Evolutionary conservation across 805 yeast species (phyloP).

Genomic region (Blastobotrys americana): DNA sequence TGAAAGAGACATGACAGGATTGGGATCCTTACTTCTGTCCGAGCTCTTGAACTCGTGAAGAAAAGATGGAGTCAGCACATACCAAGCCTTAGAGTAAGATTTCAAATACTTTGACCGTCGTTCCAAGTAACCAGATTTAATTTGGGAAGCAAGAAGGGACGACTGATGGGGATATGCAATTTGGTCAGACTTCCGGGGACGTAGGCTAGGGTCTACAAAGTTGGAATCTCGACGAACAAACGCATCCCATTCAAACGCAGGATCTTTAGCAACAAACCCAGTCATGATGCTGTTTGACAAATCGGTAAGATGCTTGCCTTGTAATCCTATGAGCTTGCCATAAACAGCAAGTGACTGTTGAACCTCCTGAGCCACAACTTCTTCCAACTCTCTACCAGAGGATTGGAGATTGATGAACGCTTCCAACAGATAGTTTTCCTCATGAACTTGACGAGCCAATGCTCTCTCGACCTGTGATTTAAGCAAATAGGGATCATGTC

Average conservation of each 20-base stretch:
- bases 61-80: slow-evolving; percentile 80
- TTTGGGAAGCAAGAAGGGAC: slow-evolving; percentile 59
- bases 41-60: slow-evolving; percentile 83
- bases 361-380: slow-evolving; percentile 77
- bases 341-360: slow-evolving; percentile 73
- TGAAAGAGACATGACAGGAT: slow-evolving; percentile 76
- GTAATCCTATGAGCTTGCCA: slow-evolving; percentile 53
- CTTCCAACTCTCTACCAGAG: slow-evolving; percentile 82
- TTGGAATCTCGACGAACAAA: slow-evolving; percentile 66
- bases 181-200: slow-evolving; percentile 55
- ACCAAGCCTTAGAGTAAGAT: slow-evolving; percentile 86
- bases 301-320: slow-evolving; percentile 24
- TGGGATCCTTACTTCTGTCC: slow-evolving; percentile 73
- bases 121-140: slow-evolving; percentile 76
- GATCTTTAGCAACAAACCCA: slow-evolving; percentile 70
- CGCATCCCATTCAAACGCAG: slow-evolving; percentile 82
- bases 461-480: slow-evolving; percentile 68
- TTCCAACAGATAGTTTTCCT: slow-evolving; percentile 81
- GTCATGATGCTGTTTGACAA: slow-evolving; percentile 66
- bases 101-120: slow-evolving; percentile 86
- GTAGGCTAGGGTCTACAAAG: slow-evolving; percentile 56
- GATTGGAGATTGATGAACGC: slow-evolving; percentile 81
- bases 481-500: slow-evolving; percentile 75
- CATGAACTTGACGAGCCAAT: slow-evolving; percentile 67
- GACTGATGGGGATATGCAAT: slow-evolving; percentile 60